A percentile compares a stretch with the other conserved stretches of the same genome.
Conservation (phyloP, 805 yeast genomes). For the Lipomyces orientalis region DNA sequence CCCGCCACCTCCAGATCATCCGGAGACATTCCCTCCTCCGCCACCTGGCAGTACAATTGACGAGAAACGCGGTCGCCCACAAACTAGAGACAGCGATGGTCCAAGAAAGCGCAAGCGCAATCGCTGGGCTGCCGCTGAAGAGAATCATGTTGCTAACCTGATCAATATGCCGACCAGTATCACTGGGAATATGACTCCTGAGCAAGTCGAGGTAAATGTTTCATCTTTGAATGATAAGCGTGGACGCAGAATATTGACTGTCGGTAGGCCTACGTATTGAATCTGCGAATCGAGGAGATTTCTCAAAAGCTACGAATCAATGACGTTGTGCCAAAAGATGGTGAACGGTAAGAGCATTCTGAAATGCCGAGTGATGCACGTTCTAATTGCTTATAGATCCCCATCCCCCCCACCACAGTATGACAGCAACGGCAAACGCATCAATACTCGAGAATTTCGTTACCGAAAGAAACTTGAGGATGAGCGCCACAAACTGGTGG, state of each 20-base stretch:
- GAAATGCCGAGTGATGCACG: background rate
- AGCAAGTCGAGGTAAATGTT: conserved; percentile 63
- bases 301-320: conserved; percentile 61
- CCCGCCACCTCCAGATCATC: conserved; percentile 18
- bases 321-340: conserved; percentile 55
- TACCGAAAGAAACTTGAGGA: conserved; percentile 66
- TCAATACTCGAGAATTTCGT: conserved; percentile 79
- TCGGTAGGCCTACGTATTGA: conserved; percentile 57
- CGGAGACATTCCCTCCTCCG: conserved; percentile 30
- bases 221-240: conserved; percentile 44
- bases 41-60: conserved; percentile 24
- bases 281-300: conserved; percentile 80
- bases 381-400: conserved; percentile 47
- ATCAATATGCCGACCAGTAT: conserved; percentile 51
- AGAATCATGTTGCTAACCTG: conserved; percentile 42
- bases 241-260: background rate
- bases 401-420: conserved; percentile 94
- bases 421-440: conserved; percentile 80
- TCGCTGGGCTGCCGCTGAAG: conserved; percentile 45
- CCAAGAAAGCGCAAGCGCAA: conserved; percentile 35
- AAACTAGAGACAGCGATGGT: conserved; percentile 5
- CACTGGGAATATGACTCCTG: conserved; percentile 63
- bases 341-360: conserved; percentile 45
- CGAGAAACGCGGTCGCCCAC: conserved; percentile 24
- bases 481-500: conserved; percentile 82